phyloP scores from a whole-genome alignment of 441 rosid species.

The Mallotus repandus region DNA sequence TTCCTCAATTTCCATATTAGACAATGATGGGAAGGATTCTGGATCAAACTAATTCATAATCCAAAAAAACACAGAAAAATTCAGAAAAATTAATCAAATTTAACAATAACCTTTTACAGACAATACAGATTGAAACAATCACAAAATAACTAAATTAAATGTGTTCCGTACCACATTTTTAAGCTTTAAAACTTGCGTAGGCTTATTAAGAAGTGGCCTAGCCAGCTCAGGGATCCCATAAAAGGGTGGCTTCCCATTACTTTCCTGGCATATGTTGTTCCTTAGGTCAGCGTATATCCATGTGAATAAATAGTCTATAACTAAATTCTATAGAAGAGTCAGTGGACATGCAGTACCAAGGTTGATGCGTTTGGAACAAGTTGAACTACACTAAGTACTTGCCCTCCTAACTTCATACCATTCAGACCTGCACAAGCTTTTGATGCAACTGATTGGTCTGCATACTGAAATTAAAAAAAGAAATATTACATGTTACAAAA shows the following conservation, averaged over 20 bases:
- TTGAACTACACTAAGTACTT: conserved; percentile 71
- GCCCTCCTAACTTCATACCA: conserved; percentile 94
- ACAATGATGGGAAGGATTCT: conserved; percentile 46
- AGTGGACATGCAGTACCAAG: conserved; percentile 42
- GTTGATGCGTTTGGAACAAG: conserved; percentile 45
- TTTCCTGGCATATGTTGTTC: conserved; percentile 41
- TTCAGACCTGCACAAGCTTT: conserved; percentile 90
- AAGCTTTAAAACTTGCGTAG: conserved; percentile 71
- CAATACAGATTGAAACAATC: not conserved
- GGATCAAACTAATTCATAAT: conserved; percentile 52
- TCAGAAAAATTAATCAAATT: conserved; percentile 11
- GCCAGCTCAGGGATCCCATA: conserved; percentile 70
- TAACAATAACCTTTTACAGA: not conserved
- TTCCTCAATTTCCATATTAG: conserved; percentile 68
- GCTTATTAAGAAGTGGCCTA: conserved; percentile 77
- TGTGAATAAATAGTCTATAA: conserved; percentile 14
- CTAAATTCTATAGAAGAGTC: conserved; percentile 9
- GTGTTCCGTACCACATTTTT: conserved; percentile 66
- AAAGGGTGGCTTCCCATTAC: conserved; percentile 41
- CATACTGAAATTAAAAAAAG: conserved; percentile 51
- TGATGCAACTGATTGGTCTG: conserved; percentile 61
- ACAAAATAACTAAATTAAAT: conserved; percentile 2
- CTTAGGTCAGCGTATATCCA: conserved; percentile 30
- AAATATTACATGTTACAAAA: not conserved
- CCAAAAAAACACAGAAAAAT: conserved; percentile 1